These are phyloP conservation scores for Lachnellula willkommii DNA, from an alignment of 2,329 filamentous ascomycete genomes.

Conservation along the genomic window DNA sequence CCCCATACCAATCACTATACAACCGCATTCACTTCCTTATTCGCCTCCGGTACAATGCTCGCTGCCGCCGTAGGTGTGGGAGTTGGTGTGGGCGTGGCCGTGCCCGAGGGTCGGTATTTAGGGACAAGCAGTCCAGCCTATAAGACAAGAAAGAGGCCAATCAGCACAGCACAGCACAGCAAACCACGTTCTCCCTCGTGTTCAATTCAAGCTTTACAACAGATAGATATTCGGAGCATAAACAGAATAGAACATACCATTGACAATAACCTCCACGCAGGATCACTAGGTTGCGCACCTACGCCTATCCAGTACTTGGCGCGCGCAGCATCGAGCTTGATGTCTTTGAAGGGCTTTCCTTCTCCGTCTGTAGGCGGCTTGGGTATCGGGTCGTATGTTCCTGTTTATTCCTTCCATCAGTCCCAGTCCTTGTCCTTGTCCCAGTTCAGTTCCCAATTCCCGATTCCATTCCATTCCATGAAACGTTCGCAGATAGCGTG, in stretches of 20 bases:
- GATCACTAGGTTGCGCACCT: slow-evolving; percentile 87
- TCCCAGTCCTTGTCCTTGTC: not conserved
- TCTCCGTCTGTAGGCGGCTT: slow-evolving; percentile 54
- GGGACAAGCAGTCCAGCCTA: slow-evolving; percentile 31
- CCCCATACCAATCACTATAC: too few relatives aligned
- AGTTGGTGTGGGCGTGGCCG: not conserved
- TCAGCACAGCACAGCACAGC: too few relatives aligned
- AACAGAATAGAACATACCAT: slow-evolving; percentile 52
- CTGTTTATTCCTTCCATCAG: slow-evolving; percentile 14
- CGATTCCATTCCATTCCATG: not conserved
- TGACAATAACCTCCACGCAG: slow-evolving; percentile 77
- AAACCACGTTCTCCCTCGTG: too few relatives aligned
- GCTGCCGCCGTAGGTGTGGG: not conserved
- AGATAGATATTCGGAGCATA: not conserved
- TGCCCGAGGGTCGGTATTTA: slow-evolving; percentile 22
- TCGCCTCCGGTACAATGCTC: too few relatives aligned
- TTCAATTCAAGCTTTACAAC: not conserved
- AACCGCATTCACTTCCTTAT: too few relatives aligned
- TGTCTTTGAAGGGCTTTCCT: slow-evolving; percentile 80
- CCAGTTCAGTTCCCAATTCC: not conserved
- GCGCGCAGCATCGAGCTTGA: slow-evolving; percentile 74
- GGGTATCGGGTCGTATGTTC: slow-evolving; percentile 66
- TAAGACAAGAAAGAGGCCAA: too few relatives aligned
- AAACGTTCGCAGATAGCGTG: too few relatives aligned
- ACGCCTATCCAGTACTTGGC: slow-evolving; percentile 97